Conservation (phyloP, 1,284 basidiomycete species). For the Microbotryum scabiosae region DNA sequence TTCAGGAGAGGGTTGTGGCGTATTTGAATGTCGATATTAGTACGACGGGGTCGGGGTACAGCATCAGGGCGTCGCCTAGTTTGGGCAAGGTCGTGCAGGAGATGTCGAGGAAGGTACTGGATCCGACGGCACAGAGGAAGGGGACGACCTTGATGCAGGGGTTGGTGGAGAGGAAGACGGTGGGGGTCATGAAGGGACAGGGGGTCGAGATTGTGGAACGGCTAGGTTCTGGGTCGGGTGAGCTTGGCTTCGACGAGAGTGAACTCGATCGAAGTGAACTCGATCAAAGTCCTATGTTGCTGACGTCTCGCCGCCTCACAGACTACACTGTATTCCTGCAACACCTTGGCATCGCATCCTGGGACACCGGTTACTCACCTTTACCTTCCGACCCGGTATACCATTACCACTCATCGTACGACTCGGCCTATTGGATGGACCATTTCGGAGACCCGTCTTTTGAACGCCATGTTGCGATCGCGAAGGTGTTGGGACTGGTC, state of each 20-base stretch:
- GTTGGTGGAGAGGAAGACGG: not conserved
- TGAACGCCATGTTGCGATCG: slow-evolving; percentile 59
- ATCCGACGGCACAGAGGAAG: slow-evolving; percentile 38
- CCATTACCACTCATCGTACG: slow-evolving; percentile 50
- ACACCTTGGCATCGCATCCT: slow-evolving; percentile 42
- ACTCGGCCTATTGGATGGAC: slow-evolving; percentile 65
- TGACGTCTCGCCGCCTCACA: too few relatives aligned
- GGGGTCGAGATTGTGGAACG: not conserved
- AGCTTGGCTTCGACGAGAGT: too few relatives aligned
- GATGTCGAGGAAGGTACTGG: slow-evolving; percentile 58
- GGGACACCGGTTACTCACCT: slow-evolving; percentile 38
- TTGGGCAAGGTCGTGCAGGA: slow-evolving; percentile 63
- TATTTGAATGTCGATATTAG: slow-evolving; percentile 72
- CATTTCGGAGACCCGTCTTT: slow-evolving; percentile 68
- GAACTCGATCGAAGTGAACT: too few relatives aligned
- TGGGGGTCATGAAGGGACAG: not conserved
- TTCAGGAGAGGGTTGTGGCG: slow-evolving; percentile 51
- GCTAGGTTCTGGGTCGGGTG: slow-evolving; percentile 25
- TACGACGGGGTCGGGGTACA: slow-evolving; percentile 56
- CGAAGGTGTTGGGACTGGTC: slow-evolving; percentile 48
- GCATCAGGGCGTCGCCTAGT: slow-evolving; percentile 57
- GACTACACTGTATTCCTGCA: slow-evolving; percentile 69
- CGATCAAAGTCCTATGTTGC: too few relatives aligned
- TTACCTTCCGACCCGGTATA: slow-evolving; percentile 47
- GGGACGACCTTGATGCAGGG: not conserved